Conservation (phyloP, 768 basidiomycete species). For the Suillus plorans region DNA sequence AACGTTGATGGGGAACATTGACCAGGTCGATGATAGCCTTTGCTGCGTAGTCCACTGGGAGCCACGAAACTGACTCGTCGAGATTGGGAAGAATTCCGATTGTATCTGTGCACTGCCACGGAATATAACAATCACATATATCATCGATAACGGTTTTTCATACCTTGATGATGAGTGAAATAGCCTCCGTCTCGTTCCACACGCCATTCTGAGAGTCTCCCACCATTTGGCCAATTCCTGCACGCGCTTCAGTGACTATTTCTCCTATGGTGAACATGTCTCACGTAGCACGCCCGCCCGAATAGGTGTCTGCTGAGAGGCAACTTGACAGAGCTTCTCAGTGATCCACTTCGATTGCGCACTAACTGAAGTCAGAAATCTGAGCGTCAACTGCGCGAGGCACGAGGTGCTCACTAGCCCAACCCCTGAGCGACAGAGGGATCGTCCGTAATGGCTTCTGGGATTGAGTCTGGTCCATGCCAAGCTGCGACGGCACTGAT, state of each 20-base stretch:
- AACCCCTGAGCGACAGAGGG: slow-evolving; percentile 31
- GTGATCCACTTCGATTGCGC: slow-evolving; percentile 50
- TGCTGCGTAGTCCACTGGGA: slow-evolving; percentile 54
- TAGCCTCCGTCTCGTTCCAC: slow-evolving; percentile 52
- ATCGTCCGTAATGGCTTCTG: slow-evolving; percentile 22
- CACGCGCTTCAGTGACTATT: slow-evolving; percentile 31
- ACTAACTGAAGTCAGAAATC: slow-evolving; percentile 4
- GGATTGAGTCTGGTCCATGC: slow-evolving; percentile 18
- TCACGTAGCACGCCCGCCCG: slow-evolving; percentile 21
- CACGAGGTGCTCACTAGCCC: slow-evolving; percentile 30
- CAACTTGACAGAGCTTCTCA: slow-evolving; percentile 51
- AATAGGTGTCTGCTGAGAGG: slow-evolving; percentile 28
- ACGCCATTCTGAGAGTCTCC: slow-evolving; percentile 48
- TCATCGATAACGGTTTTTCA: background rate
- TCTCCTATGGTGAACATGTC: background rate
- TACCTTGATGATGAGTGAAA: slow-evolving; percentile 32
- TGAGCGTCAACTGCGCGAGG: background rate
- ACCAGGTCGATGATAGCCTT: slow-evolving; percentile 47
- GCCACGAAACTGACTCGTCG: slow-evolving; percentile 41
- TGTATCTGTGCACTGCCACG: slow-evolving; percentile 39
- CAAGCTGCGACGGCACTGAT: slow-evolving; percentile 33
- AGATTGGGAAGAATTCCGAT: slow-evolving; percentile 35
- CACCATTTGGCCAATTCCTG: slow-evolving; percentile 57
- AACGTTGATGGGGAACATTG: slow-evolving; percentile 1
- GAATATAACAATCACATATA: slow-evolving; percentile 18